Conservation (phyloP, 192 early-diverging fungal species). For the Podila clonocystis region DNA sequence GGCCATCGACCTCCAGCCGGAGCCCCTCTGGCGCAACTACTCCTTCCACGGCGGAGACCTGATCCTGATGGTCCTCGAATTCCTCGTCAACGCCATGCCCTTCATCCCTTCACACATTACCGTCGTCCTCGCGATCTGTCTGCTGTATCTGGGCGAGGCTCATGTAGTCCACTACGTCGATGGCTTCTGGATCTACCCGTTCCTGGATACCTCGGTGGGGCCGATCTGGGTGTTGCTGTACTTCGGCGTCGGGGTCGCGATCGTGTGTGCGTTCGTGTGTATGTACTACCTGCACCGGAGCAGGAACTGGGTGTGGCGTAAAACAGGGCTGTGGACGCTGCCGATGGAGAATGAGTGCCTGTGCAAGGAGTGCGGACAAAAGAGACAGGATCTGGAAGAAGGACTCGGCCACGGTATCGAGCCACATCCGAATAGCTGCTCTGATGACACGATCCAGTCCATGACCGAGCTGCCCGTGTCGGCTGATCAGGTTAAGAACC, state of each 20-base stretch:
- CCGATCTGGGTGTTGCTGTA: constrained; percentile 36
- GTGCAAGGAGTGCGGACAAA: background rate
- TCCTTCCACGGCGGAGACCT: constrained; percentile 48
- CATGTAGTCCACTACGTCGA: constrained; percentile 26
- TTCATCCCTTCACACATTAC: constrained; percentile 28
- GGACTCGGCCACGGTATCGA: too few species aligned
- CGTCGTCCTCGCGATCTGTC: constrained; percentile 21
- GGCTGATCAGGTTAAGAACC: background rate
- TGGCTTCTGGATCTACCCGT: constrained; percentile 47
- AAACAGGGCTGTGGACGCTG: background rate
- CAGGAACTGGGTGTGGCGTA: constrained; percentile 9
- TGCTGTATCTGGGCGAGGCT: constrained; percentile 32
- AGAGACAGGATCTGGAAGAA: background rate
- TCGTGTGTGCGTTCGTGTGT: constrained; percentile 16
- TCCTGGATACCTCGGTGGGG: constrained; percentile 23
- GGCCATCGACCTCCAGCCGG: constrained; percentile 13
- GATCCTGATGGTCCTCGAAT: constrained; percentile 24
- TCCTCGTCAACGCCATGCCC: constrained; percentile 41
- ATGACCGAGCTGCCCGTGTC: background rate
- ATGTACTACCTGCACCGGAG: constrained; percentile 31
- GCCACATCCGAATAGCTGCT: too few species aligned
- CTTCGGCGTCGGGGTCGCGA: constrained; percentile 24
- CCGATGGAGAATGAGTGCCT: background rate
- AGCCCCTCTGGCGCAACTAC: constrained; percentile 35
- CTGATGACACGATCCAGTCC: background rate